Evolutionary conservation across 148 eudicot genomes (phyloP), one percentile per base, ranked within the genome.

Genomic region (Vaccinium vitisidaea): DNA sequence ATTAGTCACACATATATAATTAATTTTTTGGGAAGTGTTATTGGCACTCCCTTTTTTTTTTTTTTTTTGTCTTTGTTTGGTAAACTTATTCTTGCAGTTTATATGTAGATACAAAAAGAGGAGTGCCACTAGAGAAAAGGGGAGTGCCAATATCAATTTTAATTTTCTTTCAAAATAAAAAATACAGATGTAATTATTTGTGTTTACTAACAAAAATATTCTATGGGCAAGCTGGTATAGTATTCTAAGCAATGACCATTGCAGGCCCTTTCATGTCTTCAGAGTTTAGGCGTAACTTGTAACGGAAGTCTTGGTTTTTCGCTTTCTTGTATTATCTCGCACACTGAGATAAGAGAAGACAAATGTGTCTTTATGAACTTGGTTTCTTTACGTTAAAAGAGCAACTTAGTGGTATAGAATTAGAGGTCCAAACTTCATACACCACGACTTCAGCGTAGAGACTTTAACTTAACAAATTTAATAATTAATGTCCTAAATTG

Each of bases 201-300:
- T 53, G 55, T 53, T 53, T 53, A 53, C 32, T 65, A 65, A 30
- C 70, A 65, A 27, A 65, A 23, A 23, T 65, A 32, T 23, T 27
- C 58, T 23, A 23, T 0, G 14, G 30, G 32, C 70, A 23, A 65
- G 14, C 32, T 10, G 1, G 36, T 65, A 65, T 65, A 23, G 71
- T 23, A 65, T 61, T 61, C 25, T 65, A 21, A 65, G 32, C 32
- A 65, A 65, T 63, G 27, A 63, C 69, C 69, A 8, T 63, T 21
- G 69, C 12, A n/a, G 69, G 69, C 27, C 69, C 69, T 63, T n/a
- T 63, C 23, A 58, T 63, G 69, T 63, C 69, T 63, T 63, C 69
- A 63, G 69, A 63, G 9, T 25, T 63, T n/a, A 27, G 27, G 18
- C 8, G 30, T n/a, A n/a, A 63, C 69, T n/a, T n/a, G 69, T n/a